These are phyloP conservation scores for Starmerella asiatica DNA, from an alignment of 805 yeast genomes.

Conservation along the genomic window DNA sequence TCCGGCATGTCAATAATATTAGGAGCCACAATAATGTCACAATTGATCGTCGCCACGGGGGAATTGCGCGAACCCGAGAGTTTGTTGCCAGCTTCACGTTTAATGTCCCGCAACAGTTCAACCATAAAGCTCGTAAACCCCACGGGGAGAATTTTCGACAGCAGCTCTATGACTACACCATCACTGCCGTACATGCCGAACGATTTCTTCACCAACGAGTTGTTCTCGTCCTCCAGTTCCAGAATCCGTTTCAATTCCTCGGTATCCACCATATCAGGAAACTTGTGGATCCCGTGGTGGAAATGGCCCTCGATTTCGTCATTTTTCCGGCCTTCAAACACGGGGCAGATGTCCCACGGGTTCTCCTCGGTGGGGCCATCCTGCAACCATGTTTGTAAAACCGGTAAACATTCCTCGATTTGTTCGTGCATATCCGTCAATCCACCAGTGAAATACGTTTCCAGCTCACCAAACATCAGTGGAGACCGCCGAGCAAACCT, in stretches of 20 bases:
- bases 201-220: neutral
- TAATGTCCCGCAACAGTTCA: neutral
- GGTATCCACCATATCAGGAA: neutral
- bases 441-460: slow-evolving; percentile 42
- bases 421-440: slow-evolving; percentile 35
- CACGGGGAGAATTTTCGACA: neutral
- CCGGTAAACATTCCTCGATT: slow-evolving; percentile 29
- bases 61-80: neutral
- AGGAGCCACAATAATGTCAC: slow-evolving; percentile 5
- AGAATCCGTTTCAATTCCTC: neutral
- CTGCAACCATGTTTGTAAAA: slow-evolving; percentile 33
- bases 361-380: slow-evolving; percentile 17
- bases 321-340: slow-evolving; percentile 15
- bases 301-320: neutral
- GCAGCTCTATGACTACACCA: neutral
- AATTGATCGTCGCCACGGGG: neutral
- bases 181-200: neutral
- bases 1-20: neutral
- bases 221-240: neutral
- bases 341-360: slow-evolving; percentile 28
- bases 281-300: neutral
- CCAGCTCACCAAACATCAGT: slow-evolving; percentile 31
- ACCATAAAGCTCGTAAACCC: neutral
- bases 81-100: neutral
- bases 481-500: slow-evolving; percentile 34